Conservation (phyloP, 1,139 yeast species). For the Protomyces gravidus region DNA sequence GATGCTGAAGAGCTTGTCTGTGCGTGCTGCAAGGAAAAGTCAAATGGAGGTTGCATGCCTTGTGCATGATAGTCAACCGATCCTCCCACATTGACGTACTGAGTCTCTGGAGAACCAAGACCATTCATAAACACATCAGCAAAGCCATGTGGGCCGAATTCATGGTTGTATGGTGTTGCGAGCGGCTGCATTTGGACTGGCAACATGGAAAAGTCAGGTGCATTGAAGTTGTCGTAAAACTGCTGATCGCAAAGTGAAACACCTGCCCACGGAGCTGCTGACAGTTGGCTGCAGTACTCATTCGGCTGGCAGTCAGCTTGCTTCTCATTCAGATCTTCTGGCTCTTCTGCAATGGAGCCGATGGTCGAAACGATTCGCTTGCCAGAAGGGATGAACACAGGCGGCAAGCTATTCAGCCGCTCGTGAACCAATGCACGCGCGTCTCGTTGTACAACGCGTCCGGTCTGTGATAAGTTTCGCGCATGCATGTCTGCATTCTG, state of each 20-base stretch:
- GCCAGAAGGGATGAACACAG: slow-evolving; percentile 3
- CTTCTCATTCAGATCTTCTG: neutral
- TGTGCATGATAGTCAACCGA: neutral
- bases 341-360: slow-evolving; percentile 10
- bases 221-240: neutral
- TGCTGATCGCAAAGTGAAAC: neutral
- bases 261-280: neutral
- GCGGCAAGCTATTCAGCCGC: slow-evolving; percentile 18
- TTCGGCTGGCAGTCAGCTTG: neutral
- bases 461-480: slow-evolving; percentile 3
- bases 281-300: neutral
- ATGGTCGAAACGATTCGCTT: slow-evolving; percentile 2
- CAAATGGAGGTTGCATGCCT: neutral
- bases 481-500: neutral
- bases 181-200: neutral
- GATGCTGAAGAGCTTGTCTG: neutral
- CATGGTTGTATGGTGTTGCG: neutral
- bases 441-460: neutral
- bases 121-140: neutral
- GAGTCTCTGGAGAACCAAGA: neutral
- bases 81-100: neutral
- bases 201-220: neutral
- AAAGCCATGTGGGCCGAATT: neutral
- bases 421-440: slow-evolving; percentile 11
- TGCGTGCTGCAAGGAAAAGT: neutral